These are phyloP conservation scores for Crithidia fasciculata DNA, from an alignment of 208 protist species.

Conservation along the genomic window DNA sequence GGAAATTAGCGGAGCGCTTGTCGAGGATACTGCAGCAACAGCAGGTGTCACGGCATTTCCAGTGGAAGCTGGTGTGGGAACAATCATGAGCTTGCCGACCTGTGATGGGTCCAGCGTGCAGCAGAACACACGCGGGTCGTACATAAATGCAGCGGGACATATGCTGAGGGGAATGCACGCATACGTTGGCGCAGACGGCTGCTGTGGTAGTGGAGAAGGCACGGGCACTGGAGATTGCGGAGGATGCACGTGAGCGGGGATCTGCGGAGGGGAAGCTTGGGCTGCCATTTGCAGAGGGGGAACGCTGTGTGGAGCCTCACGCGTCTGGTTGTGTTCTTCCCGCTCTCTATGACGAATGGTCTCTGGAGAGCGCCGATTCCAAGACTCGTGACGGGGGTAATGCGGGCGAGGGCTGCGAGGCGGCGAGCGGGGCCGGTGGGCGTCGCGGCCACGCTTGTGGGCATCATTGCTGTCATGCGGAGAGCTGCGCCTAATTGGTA, in stretches of 20 bases:
- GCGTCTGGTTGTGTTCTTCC: no score
- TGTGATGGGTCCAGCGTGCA: slow-evolving; percentile 50
- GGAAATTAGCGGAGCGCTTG: neutral
- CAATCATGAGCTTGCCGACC: slow-evolving; percentile 39
- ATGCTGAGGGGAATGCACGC: slow-evolving; percentile 68
- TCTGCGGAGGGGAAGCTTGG: no score
- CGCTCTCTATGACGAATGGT: no score
- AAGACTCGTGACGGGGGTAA: neutral
- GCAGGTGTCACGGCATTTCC: neutral
- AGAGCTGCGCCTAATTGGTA: neutral
- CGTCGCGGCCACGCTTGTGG: neutral
- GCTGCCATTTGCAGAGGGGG: no score
- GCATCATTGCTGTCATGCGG: neutral
- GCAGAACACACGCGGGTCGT: slow-evolving; percentile 67
- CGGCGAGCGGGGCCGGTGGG: neutral
- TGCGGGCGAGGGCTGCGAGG: neutral
- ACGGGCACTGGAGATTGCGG: neutral
- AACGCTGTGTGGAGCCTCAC: no score
- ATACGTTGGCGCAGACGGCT: slow-evolving; percentile 26
- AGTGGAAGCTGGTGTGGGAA: neutral
- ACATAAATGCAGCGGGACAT: slow-evolving; percentile 56
- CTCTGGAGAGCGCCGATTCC: no score
- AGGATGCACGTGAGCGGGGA: neutral
- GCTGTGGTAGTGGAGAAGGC: neutral
- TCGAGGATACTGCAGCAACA: neutral